Evolutionary conservation across 2,329 filamentous ascomycete species (phyloP).

Genomic region (Metarhizium album): DNA sequence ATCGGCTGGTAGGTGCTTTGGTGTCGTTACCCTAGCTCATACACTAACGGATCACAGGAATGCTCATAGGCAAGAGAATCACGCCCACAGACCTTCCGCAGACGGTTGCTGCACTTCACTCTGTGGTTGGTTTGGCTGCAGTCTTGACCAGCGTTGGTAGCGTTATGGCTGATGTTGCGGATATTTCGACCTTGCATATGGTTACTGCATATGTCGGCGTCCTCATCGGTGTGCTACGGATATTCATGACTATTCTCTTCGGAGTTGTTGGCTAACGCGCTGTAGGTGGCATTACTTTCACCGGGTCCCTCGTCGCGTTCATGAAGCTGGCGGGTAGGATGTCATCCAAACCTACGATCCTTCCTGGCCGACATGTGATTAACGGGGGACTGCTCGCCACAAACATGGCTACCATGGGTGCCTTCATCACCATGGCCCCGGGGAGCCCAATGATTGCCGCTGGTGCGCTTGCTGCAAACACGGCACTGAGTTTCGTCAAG

Average conservation of each 20-base stretch:
- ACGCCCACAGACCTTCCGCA: constrained; percentile 82
- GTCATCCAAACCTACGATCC: constrained; percentile 62
- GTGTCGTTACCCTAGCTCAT: not conserved
- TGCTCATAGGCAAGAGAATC: constrained; percentile 74
- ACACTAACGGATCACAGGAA: constrained; percentile 30
- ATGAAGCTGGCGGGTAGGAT: constrained; percentile 76
- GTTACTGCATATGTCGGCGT: constrained; percentile 81
- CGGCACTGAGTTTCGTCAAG: constrained; percentile 69
- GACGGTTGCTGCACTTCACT: constrained; percentile 81
- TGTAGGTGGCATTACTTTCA: constrained; percentile 71
- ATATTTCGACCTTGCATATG: constrained; percentile 69
- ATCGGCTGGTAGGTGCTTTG: constrained; percentile 37
- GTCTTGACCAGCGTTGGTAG: constrained; percentile 83
- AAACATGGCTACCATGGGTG: constrained; percentile 74
- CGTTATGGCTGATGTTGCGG: constrained; percentile 61
- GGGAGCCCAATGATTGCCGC: constrained; percentile 71
- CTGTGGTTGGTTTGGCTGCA: constrained; percentile 79
- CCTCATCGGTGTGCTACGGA: constrained; percentile 48
- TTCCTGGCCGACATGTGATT: constrained; percentile 65
- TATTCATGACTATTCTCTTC: not conserved
- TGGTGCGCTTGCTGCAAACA: constrained; percentile 64
- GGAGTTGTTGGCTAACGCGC: not conserved
- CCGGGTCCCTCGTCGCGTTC: constrained; percentile 81
- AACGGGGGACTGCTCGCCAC: constrained; percentile 65
- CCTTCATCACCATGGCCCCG: constrained; percentile 72